phyloP scores from a whole-genome alignment of 768 basidiomycete species.

The Psilocybe tampanensis region DNA sequence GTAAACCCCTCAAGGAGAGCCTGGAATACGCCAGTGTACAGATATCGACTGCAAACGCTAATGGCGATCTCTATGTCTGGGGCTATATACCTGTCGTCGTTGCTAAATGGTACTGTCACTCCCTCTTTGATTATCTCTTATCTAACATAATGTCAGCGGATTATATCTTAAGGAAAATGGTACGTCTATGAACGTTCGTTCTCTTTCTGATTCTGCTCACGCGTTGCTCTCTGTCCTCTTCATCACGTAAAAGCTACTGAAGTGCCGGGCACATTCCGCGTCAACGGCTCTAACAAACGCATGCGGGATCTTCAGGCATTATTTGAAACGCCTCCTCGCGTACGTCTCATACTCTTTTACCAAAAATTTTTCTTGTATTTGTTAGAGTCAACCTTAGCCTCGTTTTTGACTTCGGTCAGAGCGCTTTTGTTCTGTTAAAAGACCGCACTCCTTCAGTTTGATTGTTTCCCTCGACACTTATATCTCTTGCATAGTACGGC shows the following conservation, averaged over 20 bases:
- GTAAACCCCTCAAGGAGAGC: slow-evolving; percentile 81
- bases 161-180: slow-evolving; percentile 94
- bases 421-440: background rate
- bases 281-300: slow-evolving; percentile 92
- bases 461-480: slow-evolving; percentile 1
- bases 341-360: slow-evolving; percentile 34
- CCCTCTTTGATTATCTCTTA: slow-evolving; percentile 8
- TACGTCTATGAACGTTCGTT: slow-evolving; percentile 29
- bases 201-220: background rate
- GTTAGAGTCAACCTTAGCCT: background rate
- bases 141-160: slow-evolving; percentile 53
- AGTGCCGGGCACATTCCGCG: slow-evolving; percentile 91
- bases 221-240: background rate
- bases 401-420: background rate
- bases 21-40: slow-evolving; percentile 89
- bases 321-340: slow-evolving; percentile 89
- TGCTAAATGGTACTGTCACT: slow-evolving; percentile 79
- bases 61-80: slow-evolving; percentile 87
- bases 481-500: slow-evolving; percentile 66
- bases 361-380: background rate
- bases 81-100: slow-evolving; percentile 97
- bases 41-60: slow-evolving; percentile 85
- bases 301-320: slow-evolving; percentile 93
- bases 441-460: background rate
- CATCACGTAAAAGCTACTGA: slow-evolving; percentile 66